These are phyloP conservation scores for Coniella lustricola DNA, from an alignment of 2,329 filamentous ascomycete species.

Conservation along the genomic window DNA sequence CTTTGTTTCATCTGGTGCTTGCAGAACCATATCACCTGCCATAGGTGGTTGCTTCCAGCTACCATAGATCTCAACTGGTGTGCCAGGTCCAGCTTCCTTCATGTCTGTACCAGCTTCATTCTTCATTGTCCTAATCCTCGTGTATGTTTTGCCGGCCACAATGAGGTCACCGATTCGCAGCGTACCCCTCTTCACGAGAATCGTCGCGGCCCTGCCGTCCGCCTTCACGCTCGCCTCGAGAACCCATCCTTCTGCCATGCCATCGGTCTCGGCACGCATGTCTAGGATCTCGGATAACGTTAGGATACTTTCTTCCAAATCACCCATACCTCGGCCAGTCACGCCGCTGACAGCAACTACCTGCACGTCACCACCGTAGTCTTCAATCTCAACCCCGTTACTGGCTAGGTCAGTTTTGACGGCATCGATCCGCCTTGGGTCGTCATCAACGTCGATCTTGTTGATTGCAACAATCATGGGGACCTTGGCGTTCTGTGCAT, in stretches of 20 bases:
- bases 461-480: constrained; percentile 98
- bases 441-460: constrained; percentile 74
- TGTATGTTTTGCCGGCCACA: constrained; percentile 83
- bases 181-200: constrained; percentile 83
- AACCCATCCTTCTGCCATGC: constrained; percentile 85
- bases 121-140: constrained; percentile 72
- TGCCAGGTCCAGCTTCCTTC: constrained; percentile 72
- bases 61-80: constrained; percentile 87
- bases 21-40: constrained; percentile 81
- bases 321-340: constrained; percentile 84
- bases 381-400: constrained; percentile 85
- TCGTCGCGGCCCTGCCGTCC: constrained; percentile 76
- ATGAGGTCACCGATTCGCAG: constrained; percentile 73
- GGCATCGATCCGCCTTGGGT: constrained; percentile 68
- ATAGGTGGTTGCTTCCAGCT: constrained; percentile 71
- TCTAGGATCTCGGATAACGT: constrained; percentile 86
- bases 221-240: constrained; percentile 86
- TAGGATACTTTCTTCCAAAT: constrained; percentile 84
- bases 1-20: constrained; percentile 70
- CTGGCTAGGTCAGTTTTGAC: constrained; percentile 83
- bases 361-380: constrained; percentile 90
- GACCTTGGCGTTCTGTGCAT: constrained; percentile 78
- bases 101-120: constrained; percentile 77
- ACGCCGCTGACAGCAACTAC: constrained; percentile 88
- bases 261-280: constrained; percentile 70